Conservation (phyloP, 2,329 filamentous ascomycete genomes). For the Talaromyces sp. region DNA sequence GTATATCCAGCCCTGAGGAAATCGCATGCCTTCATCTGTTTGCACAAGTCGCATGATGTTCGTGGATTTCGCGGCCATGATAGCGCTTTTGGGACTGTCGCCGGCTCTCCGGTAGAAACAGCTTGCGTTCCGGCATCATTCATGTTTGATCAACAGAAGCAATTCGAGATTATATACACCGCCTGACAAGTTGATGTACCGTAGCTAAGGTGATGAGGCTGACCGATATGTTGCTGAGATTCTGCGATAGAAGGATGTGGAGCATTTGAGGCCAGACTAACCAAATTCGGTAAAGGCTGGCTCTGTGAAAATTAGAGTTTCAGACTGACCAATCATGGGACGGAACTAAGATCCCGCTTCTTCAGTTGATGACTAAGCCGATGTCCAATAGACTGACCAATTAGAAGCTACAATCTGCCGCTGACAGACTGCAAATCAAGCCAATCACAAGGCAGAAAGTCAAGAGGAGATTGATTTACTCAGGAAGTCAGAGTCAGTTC, state of each 20-base stretch:
- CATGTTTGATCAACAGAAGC: not conserved
- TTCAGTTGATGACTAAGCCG: no score
- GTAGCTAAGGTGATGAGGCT: not conserved
- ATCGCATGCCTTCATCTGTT: constrained; percentile 6
- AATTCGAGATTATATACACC: no score
- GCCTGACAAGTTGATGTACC: not conserved
- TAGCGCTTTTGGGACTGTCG: not conserved
- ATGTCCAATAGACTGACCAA: no score
- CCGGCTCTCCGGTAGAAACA: not conserved
- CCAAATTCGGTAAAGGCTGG: no score
- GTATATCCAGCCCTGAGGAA: not conserved
- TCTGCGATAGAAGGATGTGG: not conserved
- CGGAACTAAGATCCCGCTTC: no score
- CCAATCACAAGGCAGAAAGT: no score
- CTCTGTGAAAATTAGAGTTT: no score
- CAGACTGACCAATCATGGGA: not conserved
- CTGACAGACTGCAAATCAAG: no score
- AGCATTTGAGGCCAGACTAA: not conserved
- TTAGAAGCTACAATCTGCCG: no score
- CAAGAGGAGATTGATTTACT: no score
- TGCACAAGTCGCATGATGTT: constrained; percentile 10
- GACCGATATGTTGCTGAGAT: not conserved
- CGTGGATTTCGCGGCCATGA: not conserved
- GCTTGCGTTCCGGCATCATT: not conserved
- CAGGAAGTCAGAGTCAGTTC: no score